Evolutionary conservation across 2,329 filamentous ascomycete species (phyloP).

Genomic region (Diaporthe sp.): DNA sequence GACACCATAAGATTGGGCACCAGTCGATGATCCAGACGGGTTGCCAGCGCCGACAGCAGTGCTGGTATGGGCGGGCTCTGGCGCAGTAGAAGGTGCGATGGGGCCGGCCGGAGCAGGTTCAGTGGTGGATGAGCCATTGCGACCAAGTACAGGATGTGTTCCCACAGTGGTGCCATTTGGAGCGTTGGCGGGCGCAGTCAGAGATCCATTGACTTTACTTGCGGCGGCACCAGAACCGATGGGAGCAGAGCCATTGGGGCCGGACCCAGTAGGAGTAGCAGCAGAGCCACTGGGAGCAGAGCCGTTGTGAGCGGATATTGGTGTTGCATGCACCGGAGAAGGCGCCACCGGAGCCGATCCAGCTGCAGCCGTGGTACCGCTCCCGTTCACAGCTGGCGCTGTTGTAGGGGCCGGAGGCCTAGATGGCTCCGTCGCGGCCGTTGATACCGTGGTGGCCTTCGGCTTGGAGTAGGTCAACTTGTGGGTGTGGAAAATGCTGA

Average conservation of each 20-base stretch:
- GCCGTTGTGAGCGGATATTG: not conserved
- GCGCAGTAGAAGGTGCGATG: not conserved
- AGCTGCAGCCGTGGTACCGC: not conserved
- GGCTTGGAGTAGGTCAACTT: constrained; percentile 42
- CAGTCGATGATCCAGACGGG: constrained; percentile 19
- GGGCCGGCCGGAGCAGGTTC: constrained; percentile 9
- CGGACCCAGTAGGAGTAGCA: not conserved
- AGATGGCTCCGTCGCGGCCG: constrained; percentile 34
- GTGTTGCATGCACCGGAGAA: not conserved
- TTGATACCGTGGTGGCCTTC: constrained; percentile 30
- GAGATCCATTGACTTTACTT: not conserved
- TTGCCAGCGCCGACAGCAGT: not conserved
- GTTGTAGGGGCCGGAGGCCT: not conserved
- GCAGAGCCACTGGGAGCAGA: not conserved
- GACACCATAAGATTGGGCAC: not conserved
- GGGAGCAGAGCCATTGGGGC: not conserved
- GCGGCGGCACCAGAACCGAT: not conserved
- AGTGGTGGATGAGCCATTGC: not conserved
- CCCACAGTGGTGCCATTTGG: not conserved
- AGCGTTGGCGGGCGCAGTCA: not conserved
- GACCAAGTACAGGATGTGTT: constrained; percentile 1
- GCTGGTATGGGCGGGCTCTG: not conserved
- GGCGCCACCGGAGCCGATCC: not conserved
- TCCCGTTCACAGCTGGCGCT: not conserved
- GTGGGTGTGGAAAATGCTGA: constrained; percentile 57